Evolutionary conservation across 228 moss, liverwort and hornwort species (phyloP), one percentile per base, ranked within the genome.

Genomic region (Sphagnum magellanicum): DNA sequence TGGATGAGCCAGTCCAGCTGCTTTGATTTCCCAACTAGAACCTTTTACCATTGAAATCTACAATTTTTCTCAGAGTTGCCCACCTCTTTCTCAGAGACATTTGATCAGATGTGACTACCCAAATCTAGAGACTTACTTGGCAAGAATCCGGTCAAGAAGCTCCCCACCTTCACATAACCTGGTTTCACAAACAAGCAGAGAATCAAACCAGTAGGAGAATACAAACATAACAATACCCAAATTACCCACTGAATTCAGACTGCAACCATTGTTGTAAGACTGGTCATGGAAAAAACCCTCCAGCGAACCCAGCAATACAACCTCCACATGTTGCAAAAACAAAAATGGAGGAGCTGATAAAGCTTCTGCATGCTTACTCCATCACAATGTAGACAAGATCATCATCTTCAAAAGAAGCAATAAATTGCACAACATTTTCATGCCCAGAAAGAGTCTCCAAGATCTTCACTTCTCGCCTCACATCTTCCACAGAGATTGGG

Each of bases 121-220:
- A 59, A 53, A 13, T 32, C 6, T 50, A n/a, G 11, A 46, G n/a
- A 79, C 87, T 78, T 81, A 91, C 91, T 91, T 93, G 61, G 88
- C 75, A 59, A 91, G 82, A 77, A 97, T 97, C 69, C 90, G 91
- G 73, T 97, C 97, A 71, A 97, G 80, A 76, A 97, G 93, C 72
- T 97, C 97, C 62, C 97, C 97, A 49, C 97, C 97, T 89, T 97
- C 97, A 72, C 93, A 97, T 53, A 97, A 84, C 81, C 91, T 91
- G 80, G 72, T 63, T 83, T 12, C 32, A 68, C 64, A 76, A 10
- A 46, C 12, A 73, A 58, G 15, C 68, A 68, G 50, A 58, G 58
- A 58, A 9, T 58, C 10, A 58, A 10, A 58, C 58, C 10, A 58
- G 55, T 74, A 32, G 3, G 32, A 32, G 32, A 32, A 32, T 32